Conservation (phyloP, 2,329 filamentous ascomycete genomes). For the Plenodomus lindquistii region DNA sequence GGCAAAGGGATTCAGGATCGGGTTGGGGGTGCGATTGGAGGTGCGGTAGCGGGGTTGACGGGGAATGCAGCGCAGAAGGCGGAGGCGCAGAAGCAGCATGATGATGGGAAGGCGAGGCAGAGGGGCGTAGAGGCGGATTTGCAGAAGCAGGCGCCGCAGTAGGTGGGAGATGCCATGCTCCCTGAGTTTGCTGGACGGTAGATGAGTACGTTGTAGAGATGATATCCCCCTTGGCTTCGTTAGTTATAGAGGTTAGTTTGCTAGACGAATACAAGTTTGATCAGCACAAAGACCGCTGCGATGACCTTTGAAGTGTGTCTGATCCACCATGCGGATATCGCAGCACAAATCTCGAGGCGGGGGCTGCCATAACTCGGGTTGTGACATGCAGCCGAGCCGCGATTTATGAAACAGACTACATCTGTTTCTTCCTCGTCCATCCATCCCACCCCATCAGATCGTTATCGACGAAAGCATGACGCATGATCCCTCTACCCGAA, state of each 20-base stretch:
- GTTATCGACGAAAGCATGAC: not conserved
- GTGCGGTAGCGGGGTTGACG: constrained; percentile 70
- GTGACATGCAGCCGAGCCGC: too few relatives aligned
- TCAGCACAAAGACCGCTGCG: too few relatives aligned
- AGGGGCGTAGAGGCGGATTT: constrained; percentile 81
- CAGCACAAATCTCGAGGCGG: too few relatives aligned
- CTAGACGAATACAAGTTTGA: not conserved
- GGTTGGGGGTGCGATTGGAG: constrained; percentile 71
- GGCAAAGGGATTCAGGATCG: constrained; percentile 61
- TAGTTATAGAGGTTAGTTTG: not conserved
- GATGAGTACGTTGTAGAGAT: constrained; percentile 1
- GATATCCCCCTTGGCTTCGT: constrained; percentile 20
- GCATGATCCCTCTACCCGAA: not conserved
- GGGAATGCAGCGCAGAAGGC: constrained; percentile 69
- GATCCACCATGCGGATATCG: too few relatives aligned
- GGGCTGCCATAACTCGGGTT: too few relatives aligned
- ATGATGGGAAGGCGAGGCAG: constrained; percentile 81
- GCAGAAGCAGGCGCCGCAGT: constrained; percentile 63
- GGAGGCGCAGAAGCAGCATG: constrained; percentile 71
- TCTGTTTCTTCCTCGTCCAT: not conserved
- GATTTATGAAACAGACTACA: not conserved
- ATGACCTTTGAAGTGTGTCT: too few relatives aligned
- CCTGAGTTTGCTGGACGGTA: not conserved
- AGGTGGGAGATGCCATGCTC: constrained; percentile 5
- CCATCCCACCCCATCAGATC: not conserved